These are phyloP conservation scores for Candida orba DNA, from an alignment of 805 yeast genomes.

Conservation along the genomic window DNA sequence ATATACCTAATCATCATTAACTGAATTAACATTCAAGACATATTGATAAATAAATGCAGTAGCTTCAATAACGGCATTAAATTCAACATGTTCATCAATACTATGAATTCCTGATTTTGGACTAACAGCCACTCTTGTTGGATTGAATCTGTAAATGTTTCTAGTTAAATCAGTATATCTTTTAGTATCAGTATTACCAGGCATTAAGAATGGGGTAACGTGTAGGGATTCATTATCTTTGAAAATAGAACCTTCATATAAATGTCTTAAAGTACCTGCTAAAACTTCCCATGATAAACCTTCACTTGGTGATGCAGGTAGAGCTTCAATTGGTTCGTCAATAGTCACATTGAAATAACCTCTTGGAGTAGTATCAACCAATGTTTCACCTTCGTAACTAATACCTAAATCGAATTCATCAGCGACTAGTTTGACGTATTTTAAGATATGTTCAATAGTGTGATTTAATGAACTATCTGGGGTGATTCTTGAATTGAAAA, in stretches of 20 bases:
- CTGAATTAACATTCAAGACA: slow-evolving; percentile 34
- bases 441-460: slow-evolving; percentile 24
- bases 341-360: slow-evolving; percentile 24
- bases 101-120: slow-evolving; percentile 36
- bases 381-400: slow-evolving; percentile 11
- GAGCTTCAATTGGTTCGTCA: slow-evolving; percentile 7
- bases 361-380: slow-evolving; percentile 16
- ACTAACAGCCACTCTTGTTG: slow-evolving; percentile 12
- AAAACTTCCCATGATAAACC: slow-evolving; percentile 18
- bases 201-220: slow-evolving; percentile 36
- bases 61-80: slow-evolving; percentile 47
- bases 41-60: slow-evolving; percentile 45
- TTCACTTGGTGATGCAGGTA: slow-evolving; percentile 12
- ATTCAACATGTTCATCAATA: slow-evolving; percentile 45
- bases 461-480: slow-evolving; percentile 42
- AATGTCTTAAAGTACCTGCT: slow-evolving; percentile 36
- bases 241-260: slow-evolving; percentile 39
- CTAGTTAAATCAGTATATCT: slow-evolving; percentile 55
- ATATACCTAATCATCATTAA: background rate
- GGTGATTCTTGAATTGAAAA: slow-evolving; percentile 58
- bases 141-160: slow-evolving; percentile 51
- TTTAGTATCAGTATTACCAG: slow-evolving; percentile 68
- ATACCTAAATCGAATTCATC: slow-evolving; percentile 18
- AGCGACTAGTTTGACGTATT: slow-evolving; percentile 13
- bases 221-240: slow-evolving; percentile 47